These are phyloP conservation scores for Strobilomyces dryophilus DNA, from an alignment of 768 basidiomycete genomes.

Conservation along the genomic window DNA sequence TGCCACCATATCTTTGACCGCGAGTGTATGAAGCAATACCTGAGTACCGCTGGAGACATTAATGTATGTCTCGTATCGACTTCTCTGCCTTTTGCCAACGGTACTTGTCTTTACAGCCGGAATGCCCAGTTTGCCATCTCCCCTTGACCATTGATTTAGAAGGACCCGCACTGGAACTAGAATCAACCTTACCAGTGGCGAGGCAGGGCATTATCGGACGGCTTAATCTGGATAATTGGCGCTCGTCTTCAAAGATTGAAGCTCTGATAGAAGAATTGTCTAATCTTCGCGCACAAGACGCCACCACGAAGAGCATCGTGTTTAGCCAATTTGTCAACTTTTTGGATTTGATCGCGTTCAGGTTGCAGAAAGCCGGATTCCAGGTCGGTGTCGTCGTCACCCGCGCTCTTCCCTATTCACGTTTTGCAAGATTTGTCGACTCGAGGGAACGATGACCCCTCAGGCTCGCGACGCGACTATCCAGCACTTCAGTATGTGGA, in stretches of 20 bases:
- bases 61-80: conserved; percentile 40
- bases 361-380: conserved; percentile 90
- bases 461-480: conserved; percentile 93
- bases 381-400: conserved; percentile 46
- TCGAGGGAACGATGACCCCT: conserved; percentile 97
- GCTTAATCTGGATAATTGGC: conserved; percentile 84
- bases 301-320: conserved; percentile 93
- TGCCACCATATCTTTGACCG: conserved; percentile 95
- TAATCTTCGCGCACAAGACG: conserved; percentile 77
- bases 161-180: conserved; percentile 84
- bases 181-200: conserved; percentile 43
- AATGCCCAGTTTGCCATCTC: conserved; percentile 93
- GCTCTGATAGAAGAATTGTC: conserved; percentile 91
- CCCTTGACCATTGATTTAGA: conserved; percentile 94
- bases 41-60: conserved; percentile 67
- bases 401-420: not conserved
- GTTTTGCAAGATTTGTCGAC: conserved; percentile 69
- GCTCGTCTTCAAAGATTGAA: conserved; percentile 97
- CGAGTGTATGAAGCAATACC: conserved; percentile 92
- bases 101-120: conserved; percentile 49
- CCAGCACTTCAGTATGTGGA: conserved; percentile 78
- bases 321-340: conserved; percentile 96
- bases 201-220: conserved; percentile 94
- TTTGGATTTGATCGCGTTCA: conserved; percentile 88
- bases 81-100: not conserved